phyloP scores from a whole-genome alignment of 108 stramenopile genomes.

The Cyclotella atomus region DNA sequence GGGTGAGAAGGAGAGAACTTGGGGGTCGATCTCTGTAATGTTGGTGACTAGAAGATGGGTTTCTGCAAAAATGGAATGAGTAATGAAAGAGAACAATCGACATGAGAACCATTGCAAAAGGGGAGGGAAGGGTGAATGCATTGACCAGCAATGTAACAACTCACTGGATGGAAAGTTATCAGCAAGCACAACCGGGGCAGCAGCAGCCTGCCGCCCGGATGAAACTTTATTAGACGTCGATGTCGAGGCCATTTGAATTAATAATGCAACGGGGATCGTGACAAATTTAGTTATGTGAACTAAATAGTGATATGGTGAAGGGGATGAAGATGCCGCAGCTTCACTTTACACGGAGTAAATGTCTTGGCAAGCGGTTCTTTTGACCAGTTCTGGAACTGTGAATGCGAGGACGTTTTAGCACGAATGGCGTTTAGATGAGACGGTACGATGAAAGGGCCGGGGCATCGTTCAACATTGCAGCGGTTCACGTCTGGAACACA shows the following conservation, averaged over 20 bases:
- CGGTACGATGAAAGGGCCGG: no score
- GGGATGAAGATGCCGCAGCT: no score
- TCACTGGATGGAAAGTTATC: constrained; percentile 21
- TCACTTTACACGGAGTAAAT: background rate
- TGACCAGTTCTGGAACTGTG: no score
- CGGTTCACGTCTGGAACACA: no score
- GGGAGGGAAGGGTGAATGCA: no score
- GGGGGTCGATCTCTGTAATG: background rate
- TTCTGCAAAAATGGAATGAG: background rate
- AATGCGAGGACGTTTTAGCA: no score
- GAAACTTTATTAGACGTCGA: background rate
- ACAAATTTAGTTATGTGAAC: background rate
- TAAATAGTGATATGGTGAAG: no score
- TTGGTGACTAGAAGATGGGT: constrained; percentile 16
- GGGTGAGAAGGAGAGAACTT: constrained; percentile 4
- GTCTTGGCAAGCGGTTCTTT: no score
- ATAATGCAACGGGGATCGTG: no score
- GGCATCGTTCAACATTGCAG: no score
- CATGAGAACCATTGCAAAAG: background rate
- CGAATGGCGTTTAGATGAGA: no score
- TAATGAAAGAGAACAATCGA: background rate
- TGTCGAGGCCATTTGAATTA: background rate
- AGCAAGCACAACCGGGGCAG: constrained; percentile 12
- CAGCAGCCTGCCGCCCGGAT: background rate
- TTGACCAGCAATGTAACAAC: no score